Evolutionary conservation across 352 stramenopile species (phyloP), one percentile per base, ranked within the genome.

Genomic region (Phytopythium vexans): DNA sequence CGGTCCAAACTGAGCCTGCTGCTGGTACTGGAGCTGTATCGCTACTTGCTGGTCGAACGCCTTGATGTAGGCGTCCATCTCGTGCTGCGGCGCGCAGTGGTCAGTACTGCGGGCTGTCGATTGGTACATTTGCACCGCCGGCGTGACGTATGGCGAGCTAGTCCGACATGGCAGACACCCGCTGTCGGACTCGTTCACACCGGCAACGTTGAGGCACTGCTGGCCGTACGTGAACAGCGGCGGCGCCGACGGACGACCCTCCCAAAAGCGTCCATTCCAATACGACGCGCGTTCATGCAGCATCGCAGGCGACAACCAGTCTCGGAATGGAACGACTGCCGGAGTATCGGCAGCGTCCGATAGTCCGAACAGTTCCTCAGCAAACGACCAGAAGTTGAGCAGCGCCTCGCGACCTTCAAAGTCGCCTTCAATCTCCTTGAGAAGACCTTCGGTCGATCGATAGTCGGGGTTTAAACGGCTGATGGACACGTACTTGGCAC

Each of bases 401-500:
- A 94, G 62, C 1, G 79, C 68, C 39, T 89, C 81, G 4, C 81
- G 72, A 1, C 77, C 80, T 78, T 94, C 83, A 58, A 92, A 94
- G 38, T 92, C 81, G 8, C 83, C 83, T 58, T 94, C 83, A 14
- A 94, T 51, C 48, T 94, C 83, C 14, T 72, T 68, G 32, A 91
- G 49, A 1, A 91, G 47, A 3, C 87, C 72, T 36, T 88, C 74
- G 31, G 70, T 96, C 32, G 77, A 79, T 14, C 98, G 51, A 53
- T 95, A 97, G 53, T 99, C 95, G 43, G 73, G 64, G 1, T 87
- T 96, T 1, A 99, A 73, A 12, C 74, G 68, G 39, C 83, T 96
- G 44, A 99, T 91, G 16, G 94, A 86, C 12, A 98, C 71, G 66
- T 96, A 99, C 60, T 98, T 98, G 34, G 96, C 86, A 31, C 95